Base-by-base conservation (phyloP, 768 basidiomycete genomes). In the Pulveroboletus sp. region DNA sequence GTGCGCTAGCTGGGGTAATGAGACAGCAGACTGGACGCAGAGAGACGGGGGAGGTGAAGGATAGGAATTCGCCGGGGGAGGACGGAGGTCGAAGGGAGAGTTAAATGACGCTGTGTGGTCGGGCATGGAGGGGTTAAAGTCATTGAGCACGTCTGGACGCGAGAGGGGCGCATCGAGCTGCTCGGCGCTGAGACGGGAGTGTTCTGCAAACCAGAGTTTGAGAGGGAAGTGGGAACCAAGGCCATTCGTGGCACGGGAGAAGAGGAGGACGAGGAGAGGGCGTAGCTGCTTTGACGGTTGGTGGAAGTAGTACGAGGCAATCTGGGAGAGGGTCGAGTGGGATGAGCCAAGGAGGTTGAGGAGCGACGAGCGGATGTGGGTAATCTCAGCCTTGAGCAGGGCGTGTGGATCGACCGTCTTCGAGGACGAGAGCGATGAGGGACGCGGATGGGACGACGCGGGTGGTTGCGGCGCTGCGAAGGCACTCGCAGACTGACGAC, bases 201-300 rank as follows among this genome's bases (percentile, higher is more conserved):
- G 74, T 60, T 86, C 83, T 4, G 85, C 82, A 8, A 75, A 76
- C 80, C 80, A 83, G 40, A 69, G 64, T 55, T 83, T 86, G 47
- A 71, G 64, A 17, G 77, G 67, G 79, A 84, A 95, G 37, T 73
- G 67, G 3, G 71, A 63, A 5, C 89, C 89, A 30, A 95, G 73
- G 1, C 95, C 95, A 64, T 98, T 98, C 24, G 93, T 96, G 8
- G 94, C 96, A 50, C 87, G 85, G 15, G 89, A 76, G 69, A 96
- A 89, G 31, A 99, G 79, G 18, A 99, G 78, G 14, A 97, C 89
- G 32, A 97, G 73, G 46, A 93, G 72, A 3, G 96, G 93, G 6
- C 96, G 81, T 26, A 98, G 75, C 63, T 97, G 93, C 63, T 93
- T 93, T 10, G 92, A 89, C 13, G 86, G 85, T 51, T 89, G 83